Evolutionary conservation across 2,329 filamentous ascomycete species (phyloP).

Genomic region (Exophiala bonariae): DNA sequence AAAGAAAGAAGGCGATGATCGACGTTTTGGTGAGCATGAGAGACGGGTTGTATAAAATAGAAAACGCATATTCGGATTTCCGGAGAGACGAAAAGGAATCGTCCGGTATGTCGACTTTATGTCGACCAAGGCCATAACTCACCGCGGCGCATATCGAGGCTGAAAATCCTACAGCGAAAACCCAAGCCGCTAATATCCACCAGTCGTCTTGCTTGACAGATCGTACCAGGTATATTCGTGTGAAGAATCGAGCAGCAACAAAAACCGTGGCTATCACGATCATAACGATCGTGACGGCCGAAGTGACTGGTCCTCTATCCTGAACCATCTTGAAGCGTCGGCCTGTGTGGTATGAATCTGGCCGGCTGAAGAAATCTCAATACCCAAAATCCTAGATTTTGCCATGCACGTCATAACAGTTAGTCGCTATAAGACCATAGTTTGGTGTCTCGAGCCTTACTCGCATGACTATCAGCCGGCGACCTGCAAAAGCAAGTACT

Average conservation of each 20-base stretch:
- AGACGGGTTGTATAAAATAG: slow-evolving; percentile 53
- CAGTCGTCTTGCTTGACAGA: slow-evolving; percentile 75
- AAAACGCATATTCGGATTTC: slow-evolving; percentile 59
- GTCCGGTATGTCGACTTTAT: slow-evolving; percentile 38
- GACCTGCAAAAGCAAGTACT: too few species aligned
- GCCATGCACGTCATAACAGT: too few species aligned
- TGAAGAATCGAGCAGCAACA: slow-evolving; percentile 71
- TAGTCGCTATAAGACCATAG: too few species aligned
- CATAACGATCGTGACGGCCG: slow-evolving; percentile 44
- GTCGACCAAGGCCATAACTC: slow-evolving; percentile 43
- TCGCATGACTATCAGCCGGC: too few species aligned
- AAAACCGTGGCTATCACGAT: slow-evolving; percentile 71
- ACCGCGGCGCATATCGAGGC: slow-evolving; percentile 48
- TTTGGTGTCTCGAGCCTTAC: too few species aligned
- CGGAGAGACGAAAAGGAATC: slow-evolving; percentile 36
- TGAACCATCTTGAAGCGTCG: slow-evolving; percentile 18
- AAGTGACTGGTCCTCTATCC: slow-evolving; percentile 37
- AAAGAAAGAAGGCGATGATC: slow-evolving; percentile 88
- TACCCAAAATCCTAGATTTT: too few species aligned
- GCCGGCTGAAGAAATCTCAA: too few species aligned
- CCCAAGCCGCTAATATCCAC: slow-evolving; percentile 78
- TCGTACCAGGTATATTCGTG: slow-evolving; percentile 70
- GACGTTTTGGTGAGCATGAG: slow-evolving; percentile 71
- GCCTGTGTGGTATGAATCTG: too few species aligned
- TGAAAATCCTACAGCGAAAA: slow-evolving; percentile 50